These are phyloP conservation scores for Trypanosoma platydactyli DNA, from an alignment of 208 protist species.

Conservation along the genomic window DNA sequence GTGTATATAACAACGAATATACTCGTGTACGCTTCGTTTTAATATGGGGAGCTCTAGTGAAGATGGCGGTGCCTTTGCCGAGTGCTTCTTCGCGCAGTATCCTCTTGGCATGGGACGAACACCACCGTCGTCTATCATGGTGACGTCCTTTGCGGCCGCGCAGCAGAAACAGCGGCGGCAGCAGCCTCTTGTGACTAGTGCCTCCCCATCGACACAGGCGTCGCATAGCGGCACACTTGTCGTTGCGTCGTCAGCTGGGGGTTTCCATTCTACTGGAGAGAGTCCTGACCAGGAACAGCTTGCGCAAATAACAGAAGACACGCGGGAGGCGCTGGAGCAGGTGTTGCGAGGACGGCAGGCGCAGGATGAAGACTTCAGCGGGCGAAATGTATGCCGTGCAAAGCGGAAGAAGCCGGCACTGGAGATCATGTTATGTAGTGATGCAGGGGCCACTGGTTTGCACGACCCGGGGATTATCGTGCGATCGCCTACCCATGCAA, in stretches of 20 bases:
- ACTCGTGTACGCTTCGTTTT: background rate
- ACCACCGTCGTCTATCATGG: slow-evolving; percentile 13
- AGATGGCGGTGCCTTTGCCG: slow-evolving; percentile 71
- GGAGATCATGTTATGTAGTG: slow-evolving; percentile 22
- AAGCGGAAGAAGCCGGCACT: slow-evolving; percentile 22
- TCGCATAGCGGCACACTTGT: background rate
- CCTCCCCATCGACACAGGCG: background rate
- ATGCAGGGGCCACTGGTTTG: slow-evolving; percentile 2
- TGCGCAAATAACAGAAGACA: slow-evolving; percentile 40
- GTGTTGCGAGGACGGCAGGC: slow-evolving; percentile 25
- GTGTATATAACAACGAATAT: background rate
- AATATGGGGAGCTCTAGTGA: slow-evolving; percentile 14
- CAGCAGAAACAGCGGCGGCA: too few relatives aligned
- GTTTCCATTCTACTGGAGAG: too few relatives aligned
- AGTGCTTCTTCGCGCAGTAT: slow-evolving; percentile 65
- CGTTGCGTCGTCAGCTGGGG: background rate
- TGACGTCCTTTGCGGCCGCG: background rate
- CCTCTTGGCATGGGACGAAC: slow-evolving; percentile 50
- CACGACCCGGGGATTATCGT: slow-evolving; percentile 59
- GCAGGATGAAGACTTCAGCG: slow-evolving; percentile 39
- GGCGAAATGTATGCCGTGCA: slow-evolving; percentile 15
- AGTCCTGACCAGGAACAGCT: slow-evolving; percentile 13
- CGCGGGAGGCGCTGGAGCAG: slow-evolving; percentile 33
- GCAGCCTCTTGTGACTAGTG: too few relatives aligned
- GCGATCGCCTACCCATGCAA: slow-evolving; percentile 63